Conservation (phyloP, 306 rosid species). For the Canavalia ensiformis region DNA sequence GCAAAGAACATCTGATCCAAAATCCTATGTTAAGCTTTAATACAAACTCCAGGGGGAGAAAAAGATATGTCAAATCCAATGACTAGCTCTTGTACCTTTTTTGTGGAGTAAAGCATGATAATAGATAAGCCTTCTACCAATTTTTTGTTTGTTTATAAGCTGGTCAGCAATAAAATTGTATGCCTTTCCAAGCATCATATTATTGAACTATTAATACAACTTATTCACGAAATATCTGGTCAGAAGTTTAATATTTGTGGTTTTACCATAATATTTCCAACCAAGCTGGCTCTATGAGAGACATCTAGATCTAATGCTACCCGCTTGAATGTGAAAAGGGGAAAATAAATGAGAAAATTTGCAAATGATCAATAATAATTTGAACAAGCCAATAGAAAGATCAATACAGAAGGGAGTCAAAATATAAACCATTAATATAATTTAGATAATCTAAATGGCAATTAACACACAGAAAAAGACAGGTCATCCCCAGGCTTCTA, state of each 20-base stretch:
- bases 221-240: background rate
- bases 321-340: background rate
- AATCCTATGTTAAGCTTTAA: slow-evolving; percentile 14
- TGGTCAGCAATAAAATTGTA: slow-evolving; percentile 18
- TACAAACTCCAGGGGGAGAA: background rate
- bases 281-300: slow-evolving; percentile 4
- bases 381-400: slow-evolving; percentile 28
- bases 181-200: background rate
- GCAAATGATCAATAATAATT: slow-evolving; percentile 20
- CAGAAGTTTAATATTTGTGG: slow-evolving; percentile 1
- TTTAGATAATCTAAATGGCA: slow-evolving; percentile 20
- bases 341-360: background rate
- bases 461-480: slow-evolving; percentile 3
- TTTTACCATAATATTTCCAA: slow-evolving; percentile 35
- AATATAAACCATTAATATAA: slow-evolving; percentile 5
- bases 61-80: background rate
- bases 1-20: slow-evolving; percentile 20
- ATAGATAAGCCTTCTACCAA: background rate
- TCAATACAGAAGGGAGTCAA: slow-evolving; percentile 1
- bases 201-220: slow-evolving; percentile 7
- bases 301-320: slow-evolving; percentile 27
- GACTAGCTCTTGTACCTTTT: background rate
- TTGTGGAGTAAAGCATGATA: background rate
- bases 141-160: background rate
- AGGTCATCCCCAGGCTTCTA: slow-evolving; percentile 36